Conservation (phyloP, 2,329 filamentous ascomycete genomes). For the Botrytis aclada region DNA sequence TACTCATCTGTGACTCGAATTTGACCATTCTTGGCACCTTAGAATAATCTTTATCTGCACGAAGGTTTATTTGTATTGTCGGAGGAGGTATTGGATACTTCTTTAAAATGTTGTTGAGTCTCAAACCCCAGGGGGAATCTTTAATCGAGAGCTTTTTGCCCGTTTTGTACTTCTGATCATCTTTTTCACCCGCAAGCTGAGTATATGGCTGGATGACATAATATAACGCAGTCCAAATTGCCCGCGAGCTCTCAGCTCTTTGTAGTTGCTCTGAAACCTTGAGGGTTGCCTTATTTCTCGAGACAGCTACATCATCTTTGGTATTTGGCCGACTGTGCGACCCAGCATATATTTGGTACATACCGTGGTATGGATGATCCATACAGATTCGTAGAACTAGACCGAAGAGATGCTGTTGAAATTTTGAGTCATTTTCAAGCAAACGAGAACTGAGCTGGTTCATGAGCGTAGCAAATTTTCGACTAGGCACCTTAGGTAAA, state of each 20-base stretch:
- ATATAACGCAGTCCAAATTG: slow-evolving; percentile 69
- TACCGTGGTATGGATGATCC: slow-evolving; percentile 93
- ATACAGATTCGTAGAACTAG: slow-evolving; percentile 81
- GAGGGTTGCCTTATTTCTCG: slow-evolving; percentile 70
- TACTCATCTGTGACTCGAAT: slow-evolving; percentile 73
- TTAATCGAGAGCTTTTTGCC: slow-evolving; percentile 62
- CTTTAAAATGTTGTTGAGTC: slow-evolving; percentile 60
- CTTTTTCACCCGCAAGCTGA: slow-evolving; percentile 61
- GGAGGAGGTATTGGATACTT: slow-evolving; percentile 77
- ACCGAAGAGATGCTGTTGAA: slow-evolving; percentile 71
- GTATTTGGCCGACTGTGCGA: slow-evolving; percentile 65
- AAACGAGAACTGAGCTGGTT: slow-evolving; percentile 95
- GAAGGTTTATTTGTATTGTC: slow-evolving; percentile 80
- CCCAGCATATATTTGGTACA: slow-evolving; percentile 93
- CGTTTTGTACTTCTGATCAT: slow-evolving; percentile 63
- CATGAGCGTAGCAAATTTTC: slow-evolving; percentile 90
- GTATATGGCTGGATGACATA: slow-evolving; percentile 68
- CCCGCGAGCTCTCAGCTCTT: slow-evolving; percentile 48
- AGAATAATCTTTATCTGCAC: slow-evolving; percentile 70
- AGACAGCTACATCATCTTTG: slow-evolving; percentile 71
- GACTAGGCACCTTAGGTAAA: slow-evolving; percentile 73
- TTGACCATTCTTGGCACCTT: slow-evolving; percentile 69
- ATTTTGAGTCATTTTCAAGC: slow-evolving; percentile 63
- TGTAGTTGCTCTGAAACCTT: slow-evolving; percentile 59
- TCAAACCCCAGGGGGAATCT: slow-evolving; percentile 60